Percentiles rank a stretch among this genome's conserved stretches.
Conservation (phyloP, 2,329 filamentous ascomycete genomes). For the Fusarium mangiferae region DNA sequence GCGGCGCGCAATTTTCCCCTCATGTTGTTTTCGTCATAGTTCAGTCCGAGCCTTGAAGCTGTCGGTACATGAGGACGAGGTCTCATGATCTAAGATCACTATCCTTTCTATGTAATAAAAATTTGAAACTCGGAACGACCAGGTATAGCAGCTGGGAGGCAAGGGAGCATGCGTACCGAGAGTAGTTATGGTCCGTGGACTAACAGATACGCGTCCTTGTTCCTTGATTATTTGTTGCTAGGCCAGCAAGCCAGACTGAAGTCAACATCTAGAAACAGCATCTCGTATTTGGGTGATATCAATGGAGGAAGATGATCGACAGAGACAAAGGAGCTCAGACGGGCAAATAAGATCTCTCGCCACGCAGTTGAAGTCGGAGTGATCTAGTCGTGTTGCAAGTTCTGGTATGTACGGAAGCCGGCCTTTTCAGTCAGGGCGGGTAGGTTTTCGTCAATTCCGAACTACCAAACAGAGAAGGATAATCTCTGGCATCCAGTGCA, state of each 20-base stretch:
- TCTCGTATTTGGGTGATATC: constrained; percentile 13
- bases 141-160: constrained; percentile 18
- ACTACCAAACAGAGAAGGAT: constrained; percentile 1
- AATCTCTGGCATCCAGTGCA: constrained; percentile 23
- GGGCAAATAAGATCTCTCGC: neutral
- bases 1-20: neutral
- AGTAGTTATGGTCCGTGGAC: neutral
- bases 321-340: neutral
- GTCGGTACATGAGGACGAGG: constrained; percentile 6
- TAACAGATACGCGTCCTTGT: neutral
- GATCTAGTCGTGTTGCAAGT: constrained; percentile 1
- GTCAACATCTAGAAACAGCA: constrained; percentile 19
- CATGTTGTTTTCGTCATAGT: neutral
- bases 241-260: neutral
- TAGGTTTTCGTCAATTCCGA: neutral
- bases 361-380: neutral
- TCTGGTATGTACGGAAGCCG: constrained; percentile 3
- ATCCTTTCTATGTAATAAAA: constrained; percentile 1
- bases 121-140: constrained; percentile 25
- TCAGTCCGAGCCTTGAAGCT: neutral
- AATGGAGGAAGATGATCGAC: constrained; percentile 2
- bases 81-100: constrained; percentile 9
- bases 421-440: neutral
- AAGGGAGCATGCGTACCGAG: constrained; percentile 7
- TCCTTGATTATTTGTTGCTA: neutral